These are phyloP conservation scores for Coffea humblotiana DNA, from an alignment of 305 asterid genomes.

Conservation along the genomic window DNA sequence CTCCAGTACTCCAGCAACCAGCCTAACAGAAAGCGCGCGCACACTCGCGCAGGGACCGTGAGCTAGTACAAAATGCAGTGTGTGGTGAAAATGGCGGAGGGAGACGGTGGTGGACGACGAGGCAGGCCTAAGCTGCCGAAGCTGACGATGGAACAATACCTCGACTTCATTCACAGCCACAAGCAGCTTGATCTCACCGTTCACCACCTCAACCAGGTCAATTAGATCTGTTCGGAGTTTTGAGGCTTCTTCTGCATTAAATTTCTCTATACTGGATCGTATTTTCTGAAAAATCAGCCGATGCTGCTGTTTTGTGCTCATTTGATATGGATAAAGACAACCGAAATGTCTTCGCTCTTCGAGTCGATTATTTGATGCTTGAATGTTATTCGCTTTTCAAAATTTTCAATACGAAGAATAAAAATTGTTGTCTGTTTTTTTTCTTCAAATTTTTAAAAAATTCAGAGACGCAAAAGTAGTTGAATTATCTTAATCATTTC, in stretches of 20 bases:
- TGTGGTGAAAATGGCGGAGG: slow-evolving; percentile 27
- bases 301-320: background rate
- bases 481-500: too few relatives aligned
- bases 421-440: background rate
- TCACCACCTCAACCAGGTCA: slow-evolving; percentile 45
- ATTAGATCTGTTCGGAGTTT: background rate
- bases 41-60: background rate
- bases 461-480: too few relatives aligned
- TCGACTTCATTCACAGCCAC: slow-evolving; percentile 30
- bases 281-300: background rate
- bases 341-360: background rate
- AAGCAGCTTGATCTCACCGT: slow-evolving; percentile 31
- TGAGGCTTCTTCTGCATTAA: too few relatives aligned
- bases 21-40: background rate
- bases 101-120: slow-evolving; percentile 9
- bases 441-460: too few relatives aligned
- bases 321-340: background rate
- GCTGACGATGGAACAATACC: slow-evolving; percentile 50
- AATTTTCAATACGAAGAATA: background rate
- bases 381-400: background rate
- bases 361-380: background rate
- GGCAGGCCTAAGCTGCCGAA: slow-evolving; percentile 4
- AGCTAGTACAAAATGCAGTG: background rate
- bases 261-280: background rate
- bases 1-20: background rate